Conservation (phyloP, 2,329 filamentous ascomycete genomes). For the Alternaria sp. region DNA sequence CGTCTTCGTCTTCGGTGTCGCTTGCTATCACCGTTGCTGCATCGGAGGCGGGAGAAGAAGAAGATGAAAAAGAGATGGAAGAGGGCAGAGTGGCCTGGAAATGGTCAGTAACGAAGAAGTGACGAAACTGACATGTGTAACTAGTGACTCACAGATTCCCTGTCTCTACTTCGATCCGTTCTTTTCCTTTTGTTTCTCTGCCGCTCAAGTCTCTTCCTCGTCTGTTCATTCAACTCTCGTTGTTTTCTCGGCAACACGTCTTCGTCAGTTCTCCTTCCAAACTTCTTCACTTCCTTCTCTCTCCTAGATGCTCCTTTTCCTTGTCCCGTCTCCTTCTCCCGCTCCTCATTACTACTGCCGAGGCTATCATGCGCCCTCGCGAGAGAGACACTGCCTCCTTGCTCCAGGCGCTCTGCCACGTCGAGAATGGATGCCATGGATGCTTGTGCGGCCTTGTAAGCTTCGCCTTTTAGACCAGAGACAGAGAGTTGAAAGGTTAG, state of each 20-base stretch:
- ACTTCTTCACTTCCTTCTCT: background rate
- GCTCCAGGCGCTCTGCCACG: background rate
- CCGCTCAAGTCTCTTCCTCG: background rate
- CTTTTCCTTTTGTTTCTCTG: background rate
- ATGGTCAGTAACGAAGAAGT: background rate
- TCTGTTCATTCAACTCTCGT: constrained; percentile 4
- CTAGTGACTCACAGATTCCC: background rate
- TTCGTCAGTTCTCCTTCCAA: background rate
- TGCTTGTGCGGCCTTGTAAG: constrained; percentile 5
- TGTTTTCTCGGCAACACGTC: constrained; percentile 7
- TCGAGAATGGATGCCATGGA: background rate
- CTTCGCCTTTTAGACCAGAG: constrained; percentile 1
- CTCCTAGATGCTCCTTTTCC: background rate
- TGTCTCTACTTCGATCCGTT: background rate
- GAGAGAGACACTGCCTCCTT: background rate
- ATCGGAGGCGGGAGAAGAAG: background rate
- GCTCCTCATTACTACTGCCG: background rate
- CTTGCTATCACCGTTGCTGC: background rate
- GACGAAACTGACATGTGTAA: background rate
- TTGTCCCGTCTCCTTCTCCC: no score
- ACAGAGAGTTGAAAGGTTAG: constrained; percentile 14
- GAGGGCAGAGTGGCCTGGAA: background rate
- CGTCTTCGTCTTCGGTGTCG: background rate
- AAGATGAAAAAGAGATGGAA: background rate
- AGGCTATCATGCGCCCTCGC: background rate